A percentile compares a stretch with the other conserved stretches of the same genome.
Evolutionary conservation across 164 flowering plant species (phyloP).

Genomic region (Annona cherimola): DNA sequence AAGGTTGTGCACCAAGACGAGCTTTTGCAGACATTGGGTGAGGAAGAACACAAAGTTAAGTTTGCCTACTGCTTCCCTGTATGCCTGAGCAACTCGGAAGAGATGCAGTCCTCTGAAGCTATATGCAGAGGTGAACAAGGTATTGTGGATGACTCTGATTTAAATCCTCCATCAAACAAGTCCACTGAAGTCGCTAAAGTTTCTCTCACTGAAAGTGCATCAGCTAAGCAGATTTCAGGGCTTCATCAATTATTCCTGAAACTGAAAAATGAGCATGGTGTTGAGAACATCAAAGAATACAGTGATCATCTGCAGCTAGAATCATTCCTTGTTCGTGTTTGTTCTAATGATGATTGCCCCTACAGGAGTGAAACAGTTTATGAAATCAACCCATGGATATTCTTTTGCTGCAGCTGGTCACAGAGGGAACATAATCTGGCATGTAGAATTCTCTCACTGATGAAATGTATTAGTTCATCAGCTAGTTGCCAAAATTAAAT

Average conservation of each 20-base stretch:
- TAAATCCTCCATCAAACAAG: not conserved
- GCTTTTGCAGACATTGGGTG: constrained; percentile 36
- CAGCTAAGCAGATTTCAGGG: constrained; percentile 16
- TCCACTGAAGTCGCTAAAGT: not conserved
- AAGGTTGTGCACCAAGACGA: constrained; percentile 63
- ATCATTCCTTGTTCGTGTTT: constrained; percentile 37
- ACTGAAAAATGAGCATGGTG: constrained; percentile 38
- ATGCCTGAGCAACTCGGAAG: constrained; percentile 9
- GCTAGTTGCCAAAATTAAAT: not conserved
- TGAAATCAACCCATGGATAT: constrained; percentile 12
- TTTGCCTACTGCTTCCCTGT: constrained; percentile 59
- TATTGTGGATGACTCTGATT: not conserved
- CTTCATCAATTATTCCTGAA: constrained; percentile 30
- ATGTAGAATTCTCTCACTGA: constrained; percentile 47
- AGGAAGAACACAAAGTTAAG: constrained; percentile 37
- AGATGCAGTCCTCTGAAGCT: not conserved
- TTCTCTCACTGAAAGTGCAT: constrained; percentile 1
- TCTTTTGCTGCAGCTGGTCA: constrained; percentile 71
- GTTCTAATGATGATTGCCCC: constrained; percentile 46
- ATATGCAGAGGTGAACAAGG: not conserved
- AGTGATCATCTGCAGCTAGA: constrained; percentile 43
- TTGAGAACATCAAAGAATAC: constrained; percentile 26
- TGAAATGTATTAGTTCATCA: constrained; percentile 26
- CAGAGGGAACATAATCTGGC: constrained; percentile 55
- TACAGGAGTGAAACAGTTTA: constrained; percentile 19